A percentile compares a stretch with the other conserved stretches of the same genome.
Evolutionary conservation across 148 eudicot species (phyloP).

Genomic region (Fagopyrum esculentum): DNA sequence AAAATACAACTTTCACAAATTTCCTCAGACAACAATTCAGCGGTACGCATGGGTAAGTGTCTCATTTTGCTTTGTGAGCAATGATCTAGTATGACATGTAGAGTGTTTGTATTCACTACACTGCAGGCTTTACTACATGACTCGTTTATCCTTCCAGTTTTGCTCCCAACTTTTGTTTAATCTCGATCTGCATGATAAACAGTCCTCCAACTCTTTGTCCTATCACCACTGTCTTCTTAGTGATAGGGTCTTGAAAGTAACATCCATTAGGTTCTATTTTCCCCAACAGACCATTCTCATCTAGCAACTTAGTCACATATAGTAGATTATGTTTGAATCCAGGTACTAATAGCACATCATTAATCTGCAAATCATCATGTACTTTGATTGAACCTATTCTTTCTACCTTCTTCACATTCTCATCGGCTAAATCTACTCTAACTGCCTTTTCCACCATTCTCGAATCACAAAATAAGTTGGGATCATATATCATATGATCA

Average conservation of each 20-base stretch:
- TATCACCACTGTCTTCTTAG: background rate
- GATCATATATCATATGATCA: background rate
- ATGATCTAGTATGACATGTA: background rate
- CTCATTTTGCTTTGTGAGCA: background rate
- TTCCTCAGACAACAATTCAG: background rate
- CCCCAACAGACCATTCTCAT: background rate
- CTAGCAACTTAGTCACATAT: background rate
- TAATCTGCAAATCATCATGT: too few species aligned
- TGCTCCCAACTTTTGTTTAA: background rate
- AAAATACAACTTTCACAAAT: background rate
- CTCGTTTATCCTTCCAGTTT: background rate
- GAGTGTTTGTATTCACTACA: background rate
- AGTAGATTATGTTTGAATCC: background rate
- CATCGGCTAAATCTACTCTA: too few species aligned
- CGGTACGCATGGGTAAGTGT: background rate
- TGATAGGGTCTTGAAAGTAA: background rate
- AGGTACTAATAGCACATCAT: background rate
- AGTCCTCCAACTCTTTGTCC: background rate
- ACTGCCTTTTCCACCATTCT: too few species aligned
- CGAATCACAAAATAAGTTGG: too few species aligned
- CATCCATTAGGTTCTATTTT: background rate
- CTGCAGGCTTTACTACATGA: too few species aligned
- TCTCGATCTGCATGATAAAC: background rate
- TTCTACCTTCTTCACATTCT: background rate
- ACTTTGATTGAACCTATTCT: background rate